Base-by-base conservation (phyloP, 1,284 basidiomycete genomes). In the Gymnopus androsaceus region DNA sequence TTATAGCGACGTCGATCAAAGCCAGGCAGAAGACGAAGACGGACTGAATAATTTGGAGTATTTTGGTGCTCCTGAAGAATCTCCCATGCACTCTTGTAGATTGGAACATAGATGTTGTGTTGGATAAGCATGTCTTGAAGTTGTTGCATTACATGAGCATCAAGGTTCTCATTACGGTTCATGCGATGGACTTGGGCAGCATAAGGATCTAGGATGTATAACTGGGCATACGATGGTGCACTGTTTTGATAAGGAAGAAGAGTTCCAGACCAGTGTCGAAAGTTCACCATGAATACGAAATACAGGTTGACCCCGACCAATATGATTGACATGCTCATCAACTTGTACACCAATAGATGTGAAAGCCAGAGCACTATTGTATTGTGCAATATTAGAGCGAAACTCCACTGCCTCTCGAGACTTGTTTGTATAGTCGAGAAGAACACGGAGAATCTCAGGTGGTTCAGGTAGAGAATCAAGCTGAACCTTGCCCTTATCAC, bases 251-350 rank as follows among this genome's bases (percentile, higher is more conserved):
- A n/a, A 15, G 74, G 70, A 0, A 63, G 27, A 1, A 78, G 63
- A 25, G 70, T 38, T 1, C 74, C 74, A 47, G 67, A 59, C 0
- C 53, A 50, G 63, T 79, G 75, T 51, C 66, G n/a, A 60, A 0
- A 79, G 67, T 38, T 73, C 62, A 0, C 75, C 76, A 56, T 66
- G 66, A 23, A 79, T 70, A 0, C 56, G 47, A 58, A 77, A 79
- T 1, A 70, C 61, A 6, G 64, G 64, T 1, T 68, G 67, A 0
- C 72, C 73, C 51, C 58, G 4, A 1, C 70, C 67, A 54, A 30
- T 30, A 47, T 49, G 59, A 34, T 72, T 64, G 27, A 73, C 45
- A 1, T 61, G n/a, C 2, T 63, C 15, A 36, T 77, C 71, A 37
- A 50, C 17, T 8, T 71, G 42, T 0, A 65, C 66, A n/a, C 69